Evolutionary conservation across 2,329 filamentous ascomycete species (phyloP), one percentile per base, ranked within the genome.

Genomic region (Aspergillus fumigatus): DNA sequence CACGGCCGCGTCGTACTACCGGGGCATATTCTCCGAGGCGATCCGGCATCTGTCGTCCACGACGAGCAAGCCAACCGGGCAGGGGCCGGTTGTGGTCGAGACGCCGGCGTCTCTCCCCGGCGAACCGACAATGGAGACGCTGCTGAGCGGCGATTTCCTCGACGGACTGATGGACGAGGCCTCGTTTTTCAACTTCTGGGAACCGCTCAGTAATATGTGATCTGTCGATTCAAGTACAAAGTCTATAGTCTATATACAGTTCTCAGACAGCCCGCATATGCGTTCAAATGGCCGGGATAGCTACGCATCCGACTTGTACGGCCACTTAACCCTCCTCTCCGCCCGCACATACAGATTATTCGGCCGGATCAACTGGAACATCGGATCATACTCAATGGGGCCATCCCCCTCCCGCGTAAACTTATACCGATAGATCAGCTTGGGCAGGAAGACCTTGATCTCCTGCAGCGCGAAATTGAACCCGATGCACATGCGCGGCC

Each of bases 401-500:
- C 74, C 79, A 4, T 82, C 75, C 3, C 76, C 75, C n/a, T 79
- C 82, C n/a, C 77, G 67, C 9, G 59, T 69, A 57, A 84, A 87
- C 54, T 81, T 73, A 65, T 87, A 87, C 7, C 84, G 75, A 56
- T 79, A 86, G 2, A 87, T 69, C 40, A 87, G 70, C 72, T 86
- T 82, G 1, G 79, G 74, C 59, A 87, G 35, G 35, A 73, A 68
- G 17, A 85, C 75, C 73, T 86, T 86, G 57, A 85, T 75, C 68
- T 87, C 83, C 57, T 81, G 78, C 6, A 87, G 71, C 0, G 84
- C 84, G 67, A 87, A 85, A 69, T 85, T 87, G 77, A 85, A 86
- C 0, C 84, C 85, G 54, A 87, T 82, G 59, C 85, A 87, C 72
- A 79, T 80, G 1, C 85, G 74, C 0, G 75, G 79, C 0, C 85